Evolutionary conservation across 2,329 filamentous ascomycete species (phyloP).

Genomic region (Cercospora sp.): DNA sequence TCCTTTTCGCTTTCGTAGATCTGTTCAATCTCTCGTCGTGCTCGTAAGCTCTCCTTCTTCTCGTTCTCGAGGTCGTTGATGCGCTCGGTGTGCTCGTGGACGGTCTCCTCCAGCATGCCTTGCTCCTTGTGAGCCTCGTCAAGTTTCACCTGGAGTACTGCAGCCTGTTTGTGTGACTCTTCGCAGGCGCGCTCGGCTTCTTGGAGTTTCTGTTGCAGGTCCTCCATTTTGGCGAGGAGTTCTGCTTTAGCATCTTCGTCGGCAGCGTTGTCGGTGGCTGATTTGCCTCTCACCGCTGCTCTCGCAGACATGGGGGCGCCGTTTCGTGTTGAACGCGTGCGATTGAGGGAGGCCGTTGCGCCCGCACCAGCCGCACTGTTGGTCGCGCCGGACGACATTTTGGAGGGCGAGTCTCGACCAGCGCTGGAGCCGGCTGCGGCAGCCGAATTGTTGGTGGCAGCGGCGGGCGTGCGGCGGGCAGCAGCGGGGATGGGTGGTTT

Average conservation of each 20-base stretch:
- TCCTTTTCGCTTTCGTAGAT: slow-evolving; percentile 90
- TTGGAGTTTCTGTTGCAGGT: slow-evolving; percentile 78
- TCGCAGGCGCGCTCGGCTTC: slow-evolving; percentile 81
- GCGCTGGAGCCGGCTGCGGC: slow-evolving; percentile 8
- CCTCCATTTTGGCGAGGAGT: slow-evolving; percentile 74
- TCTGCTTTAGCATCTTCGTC: slow-evolving; percentile 73
- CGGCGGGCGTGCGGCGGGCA: slow-evolving; percentile 24
- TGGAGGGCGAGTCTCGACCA: slow-evolving; percentile 26
- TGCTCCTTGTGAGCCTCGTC: slow-evolving; percentile 85
- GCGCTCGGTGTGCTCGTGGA: slow-evolving; percentile 82
- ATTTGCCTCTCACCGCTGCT: slow-evolving; percentile 61
- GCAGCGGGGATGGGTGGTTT: slow-evolving; percentile 23
- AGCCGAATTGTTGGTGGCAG: slow-evolving; percentile 6
- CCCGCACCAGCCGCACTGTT: slow-evolving; percentile 19
- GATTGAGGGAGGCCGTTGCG: slow-evolving; percentile 29
- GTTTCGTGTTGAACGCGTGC: slow-evolving; percentile 62
- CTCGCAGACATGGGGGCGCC: slow-evolving; percentile 71
- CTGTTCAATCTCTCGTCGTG: slow-evolving; percentile 86
- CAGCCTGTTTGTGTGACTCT: slow-evolving; percentile 68
- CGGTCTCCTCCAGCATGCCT: slow-evolving; percentile 78
- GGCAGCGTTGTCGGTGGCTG: slow-evolving; percentile 36
- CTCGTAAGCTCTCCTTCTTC: slow-evolving; percentile 77
- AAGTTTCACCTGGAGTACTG: slow-evolving; percentile 79
- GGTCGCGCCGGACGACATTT: slow-evolving; percentile 21
- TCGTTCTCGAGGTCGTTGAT: slow-evolving; percentile 79